Evolutionary conservation across 139 green algal genomes (phyloP).

Genomic region (Tetratostichococcus sp.): DNA sequence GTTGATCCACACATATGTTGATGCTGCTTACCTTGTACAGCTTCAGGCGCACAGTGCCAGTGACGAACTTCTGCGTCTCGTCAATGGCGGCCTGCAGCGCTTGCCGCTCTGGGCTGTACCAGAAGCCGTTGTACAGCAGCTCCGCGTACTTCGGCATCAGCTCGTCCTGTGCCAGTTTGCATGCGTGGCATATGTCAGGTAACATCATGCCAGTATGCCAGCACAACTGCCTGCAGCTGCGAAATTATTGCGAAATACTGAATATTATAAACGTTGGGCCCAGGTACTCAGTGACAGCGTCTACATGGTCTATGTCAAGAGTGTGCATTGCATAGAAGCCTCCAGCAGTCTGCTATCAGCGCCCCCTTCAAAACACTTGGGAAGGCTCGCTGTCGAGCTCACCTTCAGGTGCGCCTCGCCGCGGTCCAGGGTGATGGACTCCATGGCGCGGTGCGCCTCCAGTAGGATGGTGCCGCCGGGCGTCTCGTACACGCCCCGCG

Average conservation of each 20-base stretch:
- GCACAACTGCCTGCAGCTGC: too few relatives aligned
- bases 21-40: constrained; percentile 89
- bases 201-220: constrained; percentile 18
- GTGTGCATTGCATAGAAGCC: too few relatives aligned
- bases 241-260: too few relatives aligned
- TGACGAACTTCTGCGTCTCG: constrained; percentile 69
- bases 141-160: constrained; percentile 81
- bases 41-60: constrained; percentile 85
- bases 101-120: constrained; percentile 74
- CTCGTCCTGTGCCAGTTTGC: too few relatives aligned
- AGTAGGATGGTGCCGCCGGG: constrained; percentile 94
- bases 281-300: too few relatives aligned
- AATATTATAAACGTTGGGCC: too few relatives aligned
- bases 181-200: too few relatives aligned
- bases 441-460: constrained; percentile 77
- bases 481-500: constrained; percentile 96
- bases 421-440: constrained; percentile 87
- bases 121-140: constrained; percentile 84
- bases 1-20: too few relatives aligned
- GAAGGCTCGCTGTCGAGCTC: too few relatives aligned
- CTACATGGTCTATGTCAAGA: too few relatives aligned
- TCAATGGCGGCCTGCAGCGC: constrained; percentile 89
- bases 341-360: too few relatives aligned
- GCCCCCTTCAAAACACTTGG: background rate
- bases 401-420: constrained; percentile 88